Conservation (phyloP, 495 filamentous ascomycete genomes). For the Tuber magnatum region DNA sequence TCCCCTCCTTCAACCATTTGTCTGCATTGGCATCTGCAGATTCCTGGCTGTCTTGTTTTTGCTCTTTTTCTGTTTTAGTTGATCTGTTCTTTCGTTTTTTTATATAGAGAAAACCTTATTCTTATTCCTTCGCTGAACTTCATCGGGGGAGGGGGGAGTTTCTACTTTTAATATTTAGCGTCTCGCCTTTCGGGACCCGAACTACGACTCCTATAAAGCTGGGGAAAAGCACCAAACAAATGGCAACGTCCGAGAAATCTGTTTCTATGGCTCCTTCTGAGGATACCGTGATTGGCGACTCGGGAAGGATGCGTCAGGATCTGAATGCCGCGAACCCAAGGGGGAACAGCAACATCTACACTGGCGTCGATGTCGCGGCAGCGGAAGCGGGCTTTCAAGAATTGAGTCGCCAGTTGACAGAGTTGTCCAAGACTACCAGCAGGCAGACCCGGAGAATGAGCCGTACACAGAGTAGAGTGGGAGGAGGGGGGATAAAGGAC, state of each 20-base stretch:
- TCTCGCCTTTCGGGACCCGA: neutral
- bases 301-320: constrained; percentile 46
- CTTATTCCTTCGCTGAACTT: neutral
- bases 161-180: neutral
- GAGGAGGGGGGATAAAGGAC: neutral
- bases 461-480: constrained; percentile 45
- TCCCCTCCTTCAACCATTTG: neutral
- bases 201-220: neutral
- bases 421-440: constrained; percentile 54
- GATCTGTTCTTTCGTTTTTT: neutral
- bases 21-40: neutral
- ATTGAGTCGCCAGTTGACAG: constrained; percentile 64
- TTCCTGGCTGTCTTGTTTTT: neutral
- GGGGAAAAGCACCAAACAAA: neutral
- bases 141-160: too few species aligned
- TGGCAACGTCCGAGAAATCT: neutral
- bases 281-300: constrained; percentile 43
- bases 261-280: constrained; percentile 39
- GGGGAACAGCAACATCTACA: constrained; percentile 28
- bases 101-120: neutral
- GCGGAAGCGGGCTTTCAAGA: constrained; percentile 73
- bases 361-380: constrained; percentile 60
- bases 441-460: constrained; percentile 43
- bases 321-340: constrained; percentile 33
- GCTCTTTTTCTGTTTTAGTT: neutral